Base-by-base conservation (phyloP, 768 basidiomycete species). In the Leucocoprinus leucothites region DNA sequence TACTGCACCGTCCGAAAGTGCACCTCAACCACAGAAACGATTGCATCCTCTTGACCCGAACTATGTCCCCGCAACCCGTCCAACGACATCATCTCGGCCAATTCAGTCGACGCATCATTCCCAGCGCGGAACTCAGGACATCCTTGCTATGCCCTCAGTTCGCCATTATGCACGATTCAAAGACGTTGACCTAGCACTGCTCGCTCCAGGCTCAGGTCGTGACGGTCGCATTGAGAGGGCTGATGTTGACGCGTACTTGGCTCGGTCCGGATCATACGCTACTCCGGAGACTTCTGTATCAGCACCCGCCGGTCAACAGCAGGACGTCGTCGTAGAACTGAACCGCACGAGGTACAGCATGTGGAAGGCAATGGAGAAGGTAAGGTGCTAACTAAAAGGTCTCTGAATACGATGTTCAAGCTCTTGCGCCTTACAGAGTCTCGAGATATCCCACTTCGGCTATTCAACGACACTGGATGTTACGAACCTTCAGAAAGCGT, bases 311-410 rank as follows among this genome's bases (percentile, higher is more conserved):
- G 50, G 57, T 19, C 57, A 60, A 13, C 57, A 56, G 18, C 60
- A 77, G 38, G 87, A 90, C 55, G 70, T 78, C 9, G 71, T 86
- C 2, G 80, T 92, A 2, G 89, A 90, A 50, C 76, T 94, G 22
- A 85, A 84, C 3, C 74, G 90, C 59, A 91, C 89, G 13, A 75
- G 92, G 51, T 82, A 84, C 64, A 85, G 84, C 9, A 95, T 94
- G 92, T 94, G 84, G 86, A 90, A 89, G 61, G 87, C 90, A 2
- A 94, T 94, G 92, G 81, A 77, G 9, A 90, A 89, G 81, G 90
- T 86, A 47, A 24, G 71, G 58, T 18, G 41, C 18, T 36, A 22
- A 50, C 28, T 36, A 24, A 47, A 13, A 8, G 16, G 49, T 38
- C 21, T 49, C 19, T 19, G 45, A 19, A 0, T 51, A 19, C 57